Percentiles rank a stretch among this genome's conserved stretches.
phyloP scores from a whole-genome alignment of 306 rosid species.

The Clitoria ternatea region DNA sequence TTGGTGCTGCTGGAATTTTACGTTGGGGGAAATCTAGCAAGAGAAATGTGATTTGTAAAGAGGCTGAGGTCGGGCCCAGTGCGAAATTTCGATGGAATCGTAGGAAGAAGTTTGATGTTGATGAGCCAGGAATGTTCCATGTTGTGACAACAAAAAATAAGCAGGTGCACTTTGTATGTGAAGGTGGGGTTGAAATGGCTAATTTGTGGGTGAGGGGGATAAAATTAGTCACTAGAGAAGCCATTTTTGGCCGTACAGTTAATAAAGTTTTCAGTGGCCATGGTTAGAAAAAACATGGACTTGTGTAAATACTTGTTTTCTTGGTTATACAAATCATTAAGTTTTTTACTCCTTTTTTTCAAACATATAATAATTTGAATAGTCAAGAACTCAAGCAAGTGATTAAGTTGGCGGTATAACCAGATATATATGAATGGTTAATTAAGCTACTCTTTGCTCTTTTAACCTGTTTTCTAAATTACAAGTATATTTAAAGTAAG shows the following conservation, averaged over 20 bases:
- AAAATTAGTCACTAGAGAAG: slow-evolving; percentile 44
- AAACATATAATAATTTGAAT: too few relatives aligned
- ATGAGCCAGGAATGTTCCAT: slow-evolving; percentile 50
- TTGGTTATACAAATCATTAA: neutral
- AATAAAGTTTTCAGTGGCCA: neutral
- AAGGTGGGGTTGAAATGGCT: slow-evolving; percentile 63
- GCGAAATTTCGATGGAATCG: slow-evolving; percentile 50
- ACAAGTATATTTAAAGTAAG: too few relatives aligned
- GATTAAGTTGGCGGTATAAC: too few relatives aligned
- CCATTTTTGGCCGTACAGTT: slow-evolving; percentile 25
- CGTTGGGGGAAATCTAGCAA: slow-evolving; percentile 58
- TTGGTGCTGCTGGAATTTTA: slow-evolving; percentile 39
- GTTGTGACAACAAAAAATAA: slow-evolving; percentile 54
- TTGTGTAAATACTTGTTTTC: neutral
- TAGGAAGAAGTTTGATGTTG: slow-evolving; percentile 43
- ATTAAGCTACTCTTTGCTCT: too few relatives aligned
- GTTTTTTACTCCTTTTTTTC: neutral
- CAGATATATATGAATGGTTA: too few relatives aligned
- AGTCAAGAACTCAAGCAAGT: too few relatives aligned
- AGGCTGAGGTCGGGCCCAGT: slow-evolving; percentile 57
- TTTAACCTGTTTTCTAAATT: too few relatives aligned
- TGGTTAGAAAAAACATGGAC: neutral
- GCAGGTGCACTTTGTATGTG: slow-evolving; percentile 67
- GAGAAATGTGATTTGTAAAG: slow-evolving; percentile 55
- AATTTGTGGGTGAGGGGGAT: slow-evolving; percentile 67